These are phyloP conservation scores for Hymenoscyphus fraxineus DNA, from an alignment of 2,329 filamentous ascomycete genomes.

Conservation along the genomic window DNA sequence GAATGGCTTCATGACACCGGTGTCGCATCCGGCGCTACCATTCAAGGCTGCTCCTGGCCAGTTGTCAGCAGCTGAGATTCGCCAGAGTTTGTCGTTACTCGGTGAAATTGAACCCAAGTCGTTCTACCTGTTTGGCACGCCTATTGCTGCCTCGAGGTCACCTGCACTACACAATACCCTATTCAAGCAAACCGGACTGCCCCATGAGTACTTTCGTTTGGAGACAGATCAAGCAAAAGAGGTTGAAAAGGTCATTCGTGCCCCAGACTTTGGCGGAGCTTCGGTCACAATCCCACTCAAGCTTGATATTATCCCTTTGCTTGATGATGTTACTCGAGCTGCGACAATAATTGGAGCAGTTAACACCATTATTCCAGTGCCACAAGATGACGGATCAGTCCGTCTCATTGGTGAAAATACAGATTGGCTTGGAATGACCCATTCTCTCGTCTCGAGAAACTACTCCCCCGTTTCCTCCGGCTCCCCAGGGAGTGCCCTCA, in stretches of 20 bases:
- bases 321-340: slow-evolving; percentile 77
- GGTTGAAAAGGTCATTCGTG: slow-evolving; percentile 62
- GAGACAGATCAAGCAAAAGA: slow-evolving; percentile 68
- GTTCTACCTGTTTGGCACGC: slow-evolving; percentile 86
- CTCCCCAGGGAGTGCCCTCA: slow-evolving; percentile 58
- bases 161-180: slow-evolving; percentile 86
- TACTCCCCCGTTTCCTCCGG: slow-evolving; percentile 28
- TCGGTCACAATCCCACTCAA: slow-evolving; percentile 97
- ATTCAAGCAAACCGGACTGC: slow-evolving; percentile 72
- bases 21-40: slow-evolving; percentile 83
- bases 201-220: slow-evolving; percentile 72
- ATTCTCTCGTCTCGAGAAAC: slow-evolving; percentile 52
- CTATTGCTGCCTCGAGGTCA: slow-evolving; percentile 77
- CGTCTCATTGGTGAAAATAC: slow-evolving; percentile 84
- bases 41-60: slow-evolving; percentile 94
- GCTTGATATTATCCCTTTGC: slow-evolving; percentile 73
- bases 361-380: slow-evolving; percentile 78
- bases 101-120: slow-evolving; percentile 72
- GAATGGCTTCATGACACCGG: slow-evolving; percentile 91
- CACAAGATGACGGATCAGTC: slow-evolving; percentile 34
- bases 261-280: slow-evolving; percentile 79
- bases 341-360: slow-evolving; percentile 84
- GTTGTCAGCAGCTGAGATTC: slow-evolving; percentile 84
- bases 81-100: slow-evolving; percentile 70
- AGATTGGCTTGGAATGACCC: slow-evolving; percentile 90